A percentile compares a stretch with the other conserved stretches of the same genome.
phyloP scores from a whole-genome alignment of 768 basidiomycete species.

The Leccinum variicolor region DNA sequence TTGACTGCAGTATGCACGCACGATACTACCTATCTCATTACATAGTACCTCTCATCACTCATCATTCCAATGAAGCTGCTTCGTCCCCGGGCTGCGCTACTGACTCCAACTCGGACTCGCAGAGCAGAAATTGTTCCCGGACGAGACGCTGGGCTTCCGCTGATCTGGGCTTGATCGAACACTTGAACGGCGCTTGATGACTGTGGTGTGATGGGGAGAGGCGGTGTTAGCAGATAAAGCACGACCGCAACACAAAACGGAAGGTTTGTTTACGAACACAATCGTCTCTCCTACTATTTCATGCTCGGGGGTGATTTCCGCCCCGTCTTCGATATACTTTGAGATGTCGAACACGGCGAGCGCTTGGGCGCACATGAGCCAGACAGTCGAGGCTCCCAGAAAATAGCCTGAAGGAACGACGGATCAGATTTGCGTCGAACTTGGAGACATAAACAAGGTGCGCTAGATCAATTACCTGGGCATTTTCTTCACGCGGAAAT shows the following conservation, averaged over 20 bases:
- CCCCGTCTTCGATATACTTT: slow-evolving; percentile 39
- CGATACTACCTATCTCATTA: no score
- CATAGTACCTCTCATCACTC: neutral
- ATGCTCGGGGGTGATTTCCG: slow-evolving; percentile 43
- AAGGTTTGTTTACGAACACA: neutral
- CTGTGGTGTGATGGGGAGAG: neutral
- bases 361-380: no score
- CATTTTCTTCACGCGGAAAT: no score
- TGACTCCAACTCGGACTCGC: neutral
- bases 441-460: no score
- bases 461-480: no score
- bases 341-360: no score
- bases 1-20: no score
- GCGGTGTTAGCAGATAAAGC: neutral
- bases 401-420: no score
- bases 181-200: neutral
- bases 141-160: neutral
- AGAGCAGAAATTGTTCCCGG: neutral
- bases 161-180: neutral
- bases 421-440: no score
- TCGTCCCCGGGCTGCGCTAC: no score
- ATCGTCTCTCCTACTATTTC: slow-evolving; percentile 21
- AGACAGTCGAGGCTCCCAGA: no score
- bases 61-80: neutral
- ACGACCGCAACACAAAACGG: neutral